Base-by-base conservation (phyloP, 2,329 filamentous ascomycete species). In the Ambrosiella beaveri region DNA sequence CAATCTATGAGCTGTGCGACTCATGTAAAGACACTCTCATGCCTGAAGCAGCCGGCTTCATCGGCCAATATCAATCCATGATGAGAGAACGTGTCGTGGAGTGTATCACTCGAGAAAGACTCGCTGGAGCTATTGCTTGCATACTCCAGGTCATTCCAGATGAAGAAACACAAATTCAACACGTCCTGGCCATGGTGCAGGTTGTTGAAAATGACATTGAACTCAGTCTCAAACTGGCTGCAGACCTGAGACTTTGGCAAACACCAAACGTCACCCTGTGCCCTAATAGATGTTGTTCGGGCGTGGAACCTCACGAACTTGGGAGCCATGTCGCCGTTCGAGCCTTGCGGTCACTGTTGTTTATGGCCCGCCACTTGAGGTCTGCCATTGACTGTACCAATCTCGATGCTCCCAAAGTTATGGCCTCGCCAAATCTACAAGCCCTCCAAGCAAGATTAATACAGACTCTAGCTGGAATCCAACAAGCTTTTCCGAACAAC, bases 1-100 rank as follows among this genome's bases (percentile, higher is more conserved):
- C 86, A 0, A 90, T 94, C 40, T 74, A 78, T 38, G 79, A 78
- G 5, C 76, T 93, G 1, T 91, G 86, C 66, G 87, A 82, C 0
- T 85, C 86, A 37, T 93, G 87, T 62, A 79, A 87, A 41, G 74
- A 73, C 35, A 77, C 82, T 56, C 71, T 94, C n/a, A 80, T 82
- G 4, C 70, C 76, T 1, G 82, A 91, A 64, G 75, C 85, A 2
- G 72, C 73, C 54, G 78, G 79, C 0, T 90, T 94, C 65, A 71
- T 93, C 50, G 73, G 78, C 37, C 83, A 89, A 65, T 91, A 89
- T 66, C 73, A 78, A 59, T 73, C 74, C n/a, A 78, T 90, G 55
- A 39, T 73, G 78, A 41, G 80, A 81, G 40, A 60, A 15, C 45
- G 44, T 27, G 44, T 57, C 13, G 53, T 60, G n/a, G 59, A 57